phyloP scores from a whole-genome alignment of 2,329 filamentous ascomycete species.

The Chrysoporthe austroafricana region DNA sequence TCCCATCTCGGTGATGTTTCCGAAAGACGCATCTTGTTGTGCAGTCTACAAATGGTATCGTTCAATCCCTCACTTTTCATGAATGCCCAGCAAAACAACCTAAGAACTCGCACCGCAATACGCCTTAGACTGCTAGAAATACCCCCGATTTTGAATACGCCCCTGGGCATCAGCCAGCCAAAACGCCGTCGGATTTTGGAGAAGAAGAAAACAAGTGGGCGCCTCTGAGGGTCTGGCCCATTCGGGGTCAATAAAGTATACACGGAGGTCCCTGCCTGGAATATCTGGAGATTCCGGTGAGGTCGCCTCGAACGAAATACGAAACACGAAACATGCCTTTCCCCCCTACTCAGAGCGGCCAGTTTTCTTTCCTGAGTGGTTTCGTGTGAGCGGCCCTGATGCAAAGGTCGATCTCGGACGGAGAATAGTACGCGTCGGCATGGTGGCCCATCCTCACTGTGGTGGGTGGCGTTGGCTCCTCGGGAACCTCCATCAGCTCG shows the following conservation, averaged over 20 bases:
- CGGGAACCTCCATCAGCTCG: slow-evolving; percentile 24
- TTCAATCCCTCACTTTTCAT: background rate
- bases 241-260: background rate
- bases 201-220: background rate
- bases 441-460: slow-evolving; percentile 8
- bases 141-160: background rate
- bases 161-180: background rate
- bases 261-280: background rate
- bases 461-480: slow-evolving; percentile 8
- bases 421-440: slow-evolving; percentile 23
- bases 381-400: slow-evolving; percentile 4
- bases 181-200: background rate
- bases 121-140: background rate
- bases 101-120: background rate
- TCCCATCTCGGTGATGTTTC: background rate
- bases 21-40: too few species aligned
- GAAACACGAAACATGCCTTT: background rate
- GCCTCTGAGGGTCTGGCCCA: background rate
- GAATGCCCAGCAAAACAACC: background rate
- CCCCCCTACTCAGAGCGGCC: slow-evolving; percentile 4
- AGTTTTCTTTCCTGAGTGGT: slow-evolving; percentile 12
- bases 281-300: background rate
- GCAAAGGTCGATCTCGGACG: slow-evolving; percentile 17
- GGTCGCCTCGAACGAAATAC: background rate
- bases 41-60: background rate